phyloP scores from a whole-genome alignment of 2,329 filamentous ascomycete genomes.

The Pseudopyrenochaeta lycopersici region DNA sequence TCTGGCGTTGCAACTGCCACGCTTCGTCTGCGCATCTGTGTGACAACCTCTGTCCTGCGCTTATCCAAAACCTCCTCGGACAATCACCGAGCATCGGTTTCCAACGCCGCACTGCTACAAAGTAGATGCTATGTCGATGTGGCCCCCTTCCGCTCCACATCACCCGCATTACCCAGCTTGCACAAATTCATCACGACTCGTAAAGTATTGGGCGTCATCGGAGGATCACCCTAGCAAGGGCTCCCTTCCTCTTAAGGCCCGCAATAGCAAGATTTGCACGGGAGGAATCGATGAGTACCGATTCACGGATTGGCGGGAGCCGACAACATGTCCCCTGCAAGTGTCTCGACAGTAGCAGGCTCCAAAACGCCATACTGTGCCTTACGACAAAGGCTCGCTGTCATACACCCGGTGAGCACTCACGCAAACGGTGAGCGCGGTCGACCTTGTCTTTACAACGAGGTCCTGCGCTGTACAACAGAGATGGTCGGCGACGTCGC shows the following conservation, averaged over 20 bases:
- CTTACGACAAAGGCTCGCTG: constrained; percentile 5
- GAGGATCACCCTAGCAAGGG: constrained; percentile 23
- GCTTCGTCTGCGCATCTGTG: constrained; percentile 13
- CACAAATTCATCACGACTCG: constrained; percentile 16
- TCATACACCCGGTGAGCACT: constrained; percentile 28
- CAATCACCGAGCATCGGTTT: constrained; percentile 6
- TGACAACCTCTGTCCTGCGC: constrained; percentile 11
- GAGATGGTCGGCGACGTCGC: constrained; percentile 38
- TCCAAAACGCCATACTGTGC: constrained; percentile 10
- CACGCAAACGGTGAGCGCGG: constrained; percentile 35
- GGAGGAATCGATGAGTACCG: constrained; percentile 24
- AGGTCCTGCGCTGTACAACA: constrained; percentile 29
- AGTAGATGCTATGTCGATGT: constrained; percentile 13
- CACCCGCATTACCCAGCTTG: constrained; percentile 6
- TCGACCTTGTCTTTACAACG: constrained; percentile 19
- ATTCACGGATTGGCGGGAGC: constrained; percentile 22
- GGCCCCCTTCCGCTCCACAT: constrained; percentile 10
- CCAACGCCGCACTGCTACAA: constrained; percentile 19
- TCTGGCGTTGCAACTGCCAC: constrained; percentile 3
- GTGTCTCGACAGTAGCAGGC: constrained; percentile 5
- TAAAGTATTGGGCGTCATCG: constrained; percentile 16
- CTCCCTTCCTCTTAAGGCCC: constrained; percentile 12
- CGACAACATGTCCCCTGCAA: constrained; percentile 29
- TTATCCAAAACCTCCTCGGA: constrained; percentile 24
- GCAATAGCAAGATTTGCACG: constrained; percentile 31